phyloP scores from a whole-genome alignment of 176 grass and related monocot genomes.

The Microstegium vimineum region DNA sequence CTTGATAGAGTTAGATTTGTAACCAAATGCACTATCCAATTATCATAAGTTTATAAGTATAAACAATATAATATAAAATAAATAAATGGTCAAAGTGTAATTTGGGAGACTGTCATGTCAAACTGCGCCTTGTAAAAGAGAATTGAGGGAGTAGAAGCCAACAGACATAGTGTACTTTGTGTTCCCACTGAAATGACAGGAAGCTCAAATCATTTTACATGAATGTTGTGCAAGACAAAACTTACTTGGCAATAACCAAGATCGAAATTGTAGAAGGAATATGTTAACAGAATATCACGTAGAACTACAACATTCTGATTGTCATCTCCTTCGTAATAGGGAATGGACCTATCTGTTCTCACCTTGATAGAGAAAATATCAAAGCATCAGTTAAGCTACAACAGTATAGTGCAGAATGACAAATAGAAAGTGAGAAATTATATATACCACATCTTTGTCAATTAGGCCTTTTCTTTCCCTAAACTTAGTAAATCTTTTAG shows the following conservation, averaged over 20 bases:
- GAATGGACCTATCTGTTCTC: conserved; percentile 91
- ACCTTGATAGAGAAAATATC: conserved; percentile 57
- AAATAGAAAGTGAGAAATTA: conserved; percentile 18
- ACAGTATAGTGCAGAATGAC: conserved; percentile 1
- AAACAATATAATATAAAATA: background rate
- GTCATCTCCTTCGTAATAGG: conserved; percentile 97
- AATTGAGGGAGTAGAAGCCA: background rate
- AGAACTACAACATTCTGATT: conserved; percentile 77
- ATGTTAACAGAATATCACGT: conserved; percentile 91
- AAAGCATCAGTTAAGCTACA: conserved; percentile 30
- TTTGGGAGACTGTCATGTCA: background rate
- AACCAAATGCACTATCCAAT: background rate
- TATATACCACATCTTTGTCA: conserved; percentile 98
- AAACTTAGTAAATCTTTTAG: conserved; percentile 98
- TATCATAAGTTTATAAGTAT: background rate
- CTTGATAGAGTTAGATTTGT: background rate
- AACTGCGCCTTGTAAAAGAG: background rate
- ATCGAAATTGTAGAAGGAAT: conserved; percentile 99
- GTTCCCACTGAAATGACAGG: conserved; percentile 1
- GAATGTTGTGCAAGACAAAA: background rate
- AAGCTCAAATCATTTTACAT: background rate
- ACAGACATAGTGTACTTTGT: background rate
- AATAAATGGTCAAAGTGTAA: background rate
- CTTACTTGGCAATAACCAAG: conserved; percentile 99
- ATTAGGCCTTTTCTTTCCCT: conserved; percentile 97